These are phyloP conservation scores for Entomophthora muscae DNA, from an alignment of 371 early-diverging fungal genomes.

Conservation along the genomic window DNA sequence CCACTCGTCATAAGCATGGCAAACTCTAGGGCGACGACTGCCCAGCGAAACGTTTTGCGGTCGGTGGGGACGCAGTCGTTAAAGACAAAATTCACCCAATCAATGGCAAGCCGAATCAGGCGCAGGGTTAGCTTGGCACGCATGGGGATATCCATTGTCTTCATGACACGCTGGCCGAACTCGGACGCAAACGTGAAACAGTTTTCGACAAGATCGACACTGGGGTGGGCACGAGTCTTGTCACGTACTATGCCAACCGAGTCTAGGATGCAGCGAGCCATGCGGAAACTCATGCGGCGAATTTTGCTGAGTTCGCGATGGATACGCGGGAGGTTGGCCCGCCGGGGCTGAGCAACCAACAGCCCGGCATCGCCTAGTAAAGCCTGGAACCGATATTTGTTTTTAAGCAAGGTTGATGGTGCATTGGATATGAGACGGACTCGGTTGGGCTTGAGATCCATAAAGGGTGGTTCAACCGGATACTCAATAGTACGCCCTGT, in stretches of 20 bases:
- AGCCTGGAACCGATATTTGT: constrained; percentile 28
- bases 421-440: constrained; percentile 47
- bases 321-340: constrained; percentile 34
- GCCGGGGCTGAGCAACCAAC: constrained; percentile 29
- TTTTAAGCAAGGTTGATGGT: constrained; percentile 21
- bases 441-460: constrained; percentile 38
- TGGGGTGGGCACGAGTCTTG: constrained; percentile 27
- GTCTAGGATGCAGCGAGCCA: constrained; percentile 32
- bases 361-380: constrained; percentile 26
- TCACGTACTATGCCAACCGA: constrained; percentile 34
- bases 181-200: constrained; percentile 69
- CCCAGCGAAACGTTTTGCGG: constrained; percentile 75
- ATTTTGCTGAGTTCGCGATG: constrained; percentile 39
- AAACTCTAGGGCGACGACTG: constrained; percentile 67
- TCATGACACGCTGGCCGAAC: constrained; percentile 47
- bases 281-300: constrained; percentile 35
- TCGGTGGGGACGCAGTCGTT: constrained; percentile 53
- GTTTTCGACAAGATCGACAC: constrained; percentile 62
- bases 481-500: constrained; percentile 30
- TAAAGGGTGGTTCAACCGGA: constrained; percentile 14
- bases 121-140: constrained; percentile 33
- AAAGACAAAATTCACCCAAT: constrained; percentile 62
- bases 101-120: constrained; percentile 50
- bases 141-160: constrained; percentile 34
- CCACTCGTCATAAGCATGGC: constrained; percentile 63